A percentile compares a stretch with the other conserved stretches of the same genome.
Evolutionary conservation across 2,329 filamentous ascomycete species (phyloP).

Genomic region (Alternaria angustiovoidea): DNA sequence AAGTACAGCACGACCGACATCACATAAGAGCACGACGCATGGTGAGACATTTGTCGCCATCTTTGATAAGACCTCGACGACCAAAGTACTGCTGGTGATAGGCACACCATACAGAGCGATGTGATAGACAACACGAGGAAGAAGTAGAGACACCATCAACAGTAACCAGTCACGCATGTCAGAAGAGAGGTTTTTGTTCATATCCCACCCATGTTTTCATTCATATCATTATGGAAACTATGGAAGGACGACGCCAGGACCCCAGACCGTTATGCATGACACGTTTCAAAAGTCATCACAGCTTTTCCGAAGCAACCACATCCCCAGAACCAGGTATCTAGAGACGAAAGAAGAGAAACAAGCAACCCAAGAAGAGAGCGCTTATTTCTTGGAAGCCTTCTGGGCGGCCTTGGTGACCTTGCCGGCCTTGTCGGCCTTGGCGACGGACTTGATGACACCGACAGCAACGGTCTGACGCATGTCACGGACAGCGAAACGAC

Average conservation of each 20-base stretch:
- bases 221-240: conserved; percentile 52
- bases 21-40: background rate
- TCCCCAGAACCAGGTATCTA: conserved; percentile 50
- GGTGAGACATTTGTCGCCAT: background rate
- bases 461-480: conserved; percentile 85
- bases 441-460: conserved; percentile 84
- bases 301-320: conserved; percentile 49
- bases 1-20: background rate
- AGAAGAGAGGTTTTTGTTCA: conserved; percentile 1
- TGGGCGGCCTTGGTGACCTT: conserved; percentile 61
- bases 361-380: conserved; percentile 40
- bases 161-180: background rate
- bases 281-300: conserved; percentile 45
- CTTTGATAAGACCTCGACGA: background rate
- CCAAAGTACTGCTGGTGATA: background rate
- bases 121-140: too few relatives aligned
- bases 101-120: background rate
- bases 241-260: conserved; percentile 49
- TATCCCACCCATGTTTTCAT: conserved; percentile 50
- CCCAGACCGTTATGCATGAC: conserved; percentile 50
- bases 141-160: background rate
- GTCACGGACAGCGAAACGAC: conserved; percentile 99
- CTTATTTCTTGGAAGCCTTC: conserved; percentile 55
- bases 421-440: conserved; percentile 58
- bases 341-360: conserved; percentile 44